Evolutionary conservation across 2,329 filamentous ascomycete genomes (phyloP), one percentile per base, ranked within the genome.

Genomic region (Juglanconis oblonga): DNA sequence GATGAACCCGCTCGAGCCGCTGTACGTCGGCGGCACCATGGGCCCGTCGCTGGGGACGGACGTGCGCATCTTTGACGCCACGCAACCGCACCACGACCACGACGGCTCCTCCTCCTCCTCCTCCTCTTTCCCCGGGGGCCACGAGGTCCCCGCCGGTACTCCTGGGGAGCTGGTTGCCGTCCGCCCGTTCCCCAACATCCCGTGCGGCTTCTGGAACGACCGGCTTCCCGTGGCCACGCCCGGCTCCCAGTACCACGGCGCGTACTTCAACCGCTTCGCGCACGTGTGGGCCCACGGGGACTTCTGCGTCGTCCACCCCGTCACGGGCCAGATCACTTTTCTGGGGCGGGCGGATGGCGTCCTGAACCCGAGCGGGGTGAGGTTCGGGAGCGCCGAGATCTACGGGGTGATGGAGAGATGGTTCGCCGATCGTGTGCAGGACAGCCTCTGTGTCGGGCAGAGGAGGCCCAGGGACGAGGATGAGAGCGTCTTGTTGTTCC

Each of bases 361-460:
- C 5, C 77, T 99, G 13, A 99, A 99, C 72, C 95, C 95, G 0
- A 86, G 89, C 0, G 95, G 95, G 2, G 92, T 99, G 17, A 82
- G 94, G 0, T 98, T 99, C 70, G 94, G 94, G 4, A 92, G 88
- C 36, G 92, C 94, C 0, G 95, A 99, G 78, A 97, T 99, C 24
- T 98, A 98, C 75, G 97, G 97, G 71, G 81, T 97, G n/a, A 77
- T 98, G 33, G 84, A 95, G 1, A 87, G 90, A 65, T 89, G 92
- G 74, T 97, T 97, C 68, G 83, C 87, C 0, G 76, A 81, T 10
- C 84, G 94, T 58, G 80, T 98, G 17, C 88, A 92, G 62, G 94
- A 99, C 68, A 91, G 91, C 0, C 80, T 98, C 2, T 98, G 94
- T 69, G 87, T 98, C 40, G 94, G 95, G 0, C 82, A 92, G 3